Base-by-base conservation (phyloP, 2,329 filamentous ascomycete genomes). In the Coniochaeta pulveracea region DNA sequence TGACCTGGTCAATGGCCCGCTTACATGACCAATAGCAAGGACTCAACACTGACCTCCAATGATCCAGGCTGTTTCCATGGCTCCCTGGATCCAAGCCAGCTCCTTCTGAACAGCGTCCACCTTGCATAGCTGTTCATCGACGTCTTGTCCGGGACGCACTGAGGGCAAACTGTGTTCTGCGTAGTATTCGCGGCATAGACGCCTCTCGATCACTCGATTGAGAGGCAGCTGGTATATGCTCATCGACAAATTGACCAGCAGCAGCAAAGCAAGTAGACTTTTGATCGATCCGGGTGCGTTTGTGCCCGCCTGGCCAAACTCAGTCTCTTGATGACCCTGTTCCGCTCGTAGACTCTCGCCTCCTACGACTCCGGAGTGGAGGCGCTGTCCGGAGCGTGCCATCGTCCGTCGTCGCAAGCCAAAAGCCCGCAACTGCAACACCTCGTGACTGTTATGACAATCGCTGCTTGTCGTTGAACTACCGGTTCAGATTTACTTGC, bases 101-200 rank as follows among this genome's bases (percentile, higher is more conserved):
- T 53, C 51, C 35, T 61, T 52, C 45, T 74, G 69, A 5, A 75
- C 56, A 10, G 46, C 47, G 36, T 71, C 59, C 8, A 67, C 46
- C 44, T 76, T 76, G 49, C 71, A 76, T 4, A 69, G 45, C 37
- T 57, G 49, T 47, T 76, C 71, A 2, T 61, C 55, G 2, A 75
- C 49, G 15, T 48, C 48, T 4, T 61, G 63, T 33, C 57, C 54
- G 0, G 48, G 27, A 2, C 34, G 40, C 10, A 60, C 47, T 4
- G 42, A 37, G 0, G 51, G 47, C 2, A 61, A 61, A 8, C 69
- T 57, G 3, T 56, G 47, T 6, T 34, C 40, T 10, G 37, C 37
- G 43, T 73, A 75, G 45, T 69, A 61, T 14, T 67, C 62, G 16
- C 56, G 49, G 36, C 71, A 76, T 5, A 69, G 50, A 2, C 63